Base-by-base conservation (phyloP, 2,329 filamentous ascomycete species). In the Fusarium guadeloupense region DNA sequence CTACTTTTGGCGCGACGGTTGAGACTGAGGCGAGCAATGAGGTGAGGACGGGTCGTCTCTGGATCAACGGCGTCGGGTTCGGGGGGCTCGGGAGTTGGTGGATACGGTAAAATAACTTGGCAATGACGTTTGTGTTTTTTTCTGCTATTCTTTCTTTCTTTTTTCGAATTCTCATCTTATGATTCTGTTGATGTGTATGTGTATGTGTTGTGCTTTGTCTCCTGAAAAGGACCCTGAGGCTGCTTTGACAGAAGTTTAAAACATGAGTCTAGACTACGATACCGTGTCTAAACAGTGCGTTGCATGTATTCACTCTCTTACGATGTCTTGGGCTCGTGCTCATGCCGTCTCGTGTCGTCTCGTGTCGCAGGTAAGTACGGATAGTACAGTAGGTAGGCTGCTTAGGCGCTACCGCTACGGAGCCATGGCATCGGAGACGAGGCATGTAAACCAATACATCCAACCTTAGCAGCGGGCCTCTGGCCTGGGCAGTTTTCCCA, bases 101-200 rank as follows among this genome's bases (percentile, higher is more conserved):
- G n/a, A n/a, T n/a, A n/a, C n/a, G n/a, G n/a, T n/a, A n/a, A n/a
- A n/a, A 70, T 71, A 70, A 70, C 54, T 64, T 67, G 60, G 58
- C 55, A 64, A 72, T 72, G 70, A 72, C 70, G 70, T 70, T 67
- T 62, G 28, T n/a, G 13, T 26, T 26, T 23, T 25, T n/a, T n/a
- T n/a, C n/a, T n/a, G n/a, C 40, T 45, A 16, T 43, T 47, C 31
- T 42, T 31, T 45, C 33, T 38, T 50, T 47, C 52, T 10, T 19
- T 44, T 28, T n/a, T 26, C 9, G 25, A 12, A 9, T 26, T 39
- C n/a, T 39, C 14, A 31, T 30, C 30, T 35, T 16, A 20, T 23
- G 33, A 38, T 26, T 2, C 13, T 26, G 25, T 26, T 26, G 9
- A 4, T 9, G 10, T 26, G 9, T 10, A n/a, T n/a, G n/a, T n/a